Evolutionary conservation across 306 rosid genomes (phyloP).

Genomic region (Begonia fuchsioides): DNA sequence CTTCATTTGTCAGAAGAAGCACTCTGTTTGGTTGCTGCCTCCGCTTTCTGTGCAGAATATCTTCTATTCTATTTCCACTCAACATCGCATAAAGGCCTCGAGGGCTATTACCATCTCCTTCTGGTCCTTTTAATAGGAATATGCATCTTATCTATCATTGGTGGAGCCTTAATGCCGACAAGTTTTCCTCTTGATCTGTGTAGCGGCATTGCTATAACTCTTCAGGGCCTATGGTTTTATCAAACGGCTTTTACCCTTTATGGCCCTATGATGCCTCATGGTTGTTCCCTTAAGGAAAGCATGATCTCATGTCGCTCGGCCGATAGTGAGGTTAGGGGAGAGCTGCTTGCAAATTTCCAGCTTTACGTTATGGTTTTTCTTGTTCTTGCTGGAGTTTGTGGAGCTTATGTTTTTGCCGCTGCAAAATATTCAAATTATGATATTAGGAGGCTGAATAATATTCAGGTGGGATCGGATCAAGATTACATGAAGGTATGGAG

Average conservation of each 20-base stretch:
- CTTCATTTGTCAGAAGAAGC: conserved; percentile 64
- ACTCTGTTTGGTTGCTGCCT: conserved; percentile 58
- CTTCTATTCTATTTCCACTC: conserved; percentile 93
- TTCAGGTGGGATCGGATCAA: conserved; percentile 27
- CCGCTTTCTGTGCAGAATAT: conserved; percentile 79
- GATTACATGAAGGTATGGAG: conserved; percentile 18
- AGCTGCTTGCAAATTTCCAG: conserved; percentile 92
- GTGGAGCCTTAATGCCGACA: conserved; percentile 64
- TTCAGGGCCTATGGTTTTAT: conserved; percentile 98
- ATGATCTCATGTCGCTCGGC: conserved; percentile 34
- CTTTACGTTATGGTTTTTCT: conserved; percentile 37
- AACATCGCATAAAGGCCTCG: conserved; percentile 80
- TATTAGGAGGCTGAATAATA: conserved; percentile 13
- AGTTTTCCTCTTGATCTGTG: conserved; percentile 67
- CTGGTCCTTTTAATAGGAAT: conserved; percentile 69
- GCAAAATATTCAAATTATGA: conserved; percentile 42
- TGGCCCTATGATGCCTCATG: conserved; percentile 88
- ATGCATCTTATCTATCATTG: conserved; percentile 44
- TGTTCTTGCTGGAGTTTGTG: conserved; percentile 47
- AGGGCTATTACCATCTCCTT: conserved; percentile 78
- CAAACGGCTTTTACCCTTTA: conserved; percentile 93
- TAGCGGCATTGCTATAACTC: conserved; percentile 56
- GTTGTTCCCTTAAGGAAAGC: conserved; percentile 42
- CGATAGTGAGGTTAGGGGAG: conserved; percentile 70
- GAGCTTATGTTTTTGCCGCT: conserved; percentile 37